phyloP scores from a whole-genome alignment of 495 filamentous ascomycete genomes.

The Lasiosphaeriaceae sp. region DNA sequence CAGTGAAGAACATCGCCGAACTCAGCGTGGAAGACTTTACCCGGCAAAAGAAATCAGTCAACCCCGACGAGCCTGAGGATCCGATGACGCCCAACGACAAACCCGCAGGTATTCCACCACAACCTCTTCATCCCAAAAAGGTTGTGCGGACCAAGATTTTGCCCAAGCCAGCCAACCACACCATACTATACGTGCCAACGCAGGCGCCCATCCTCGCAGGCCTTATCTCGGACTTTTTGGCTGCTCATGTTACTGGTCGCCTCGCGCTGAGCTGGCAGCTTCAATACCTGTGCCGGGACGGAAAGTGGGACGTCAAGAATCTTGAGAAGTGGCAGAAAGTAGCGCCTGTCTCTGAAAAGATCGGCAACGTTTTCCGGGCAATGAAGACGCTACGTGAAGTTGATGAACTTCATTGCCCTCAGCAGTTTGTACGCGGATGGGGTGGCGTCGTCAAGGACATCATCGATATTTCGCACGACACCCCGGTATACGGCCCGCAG shows the following conservation, averaged over 20 bases:
- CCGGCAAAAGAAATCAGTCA: conserved; percentile 14
- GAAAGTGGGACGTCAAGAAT: conserved; percentile 99
- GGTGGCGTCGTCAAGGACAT: conserved; percentile 62
- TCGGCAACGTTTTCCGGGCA: conserved; percentile 71
- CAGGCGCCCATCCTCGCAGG: conserved; percentile 74
- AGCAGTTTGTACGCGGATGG: conserved; percentile 67
- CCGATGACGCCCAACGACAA: conserved; percentile 38
- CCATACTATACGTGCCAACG: conserved; percentile 73
- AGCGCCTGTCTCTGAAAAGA: conserved; percentile 69
- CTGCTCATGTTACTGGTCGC: conserved; percentile 67
- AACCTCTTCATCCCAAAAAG: conserved; percentile 39
- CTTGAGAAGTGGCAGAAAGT: conserved; percentile 85
- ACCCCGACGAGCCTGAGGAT: conserved; percentile 38
- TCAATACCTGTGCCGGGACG: conserved; percentile 75
- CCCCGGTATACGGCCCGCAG: conserved; percentile 78
- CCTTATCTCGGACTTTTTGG: conserved; percentile 77
- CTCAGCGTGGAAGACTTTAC: conserved; percentile 34
- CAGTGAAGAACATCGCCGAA: conserved; percentile 29
- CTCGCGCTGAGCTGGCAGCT: conserved; percentile 87
- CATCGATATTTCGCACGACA: conserved; percentile 84
- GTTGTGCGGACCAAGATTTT: conserved; percentile 68
- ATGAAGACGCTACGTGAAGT: conserved; percentile 87
- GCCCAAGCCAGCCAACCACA: conserved; percentile 76
- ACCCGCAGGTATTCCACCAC: conserved; percentile 36
- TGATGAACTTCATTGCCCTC: conserved; percentile 77